Conservation (phyloP, 176 grass and related monocot genomes). For the Stipa capillata region DNA sequence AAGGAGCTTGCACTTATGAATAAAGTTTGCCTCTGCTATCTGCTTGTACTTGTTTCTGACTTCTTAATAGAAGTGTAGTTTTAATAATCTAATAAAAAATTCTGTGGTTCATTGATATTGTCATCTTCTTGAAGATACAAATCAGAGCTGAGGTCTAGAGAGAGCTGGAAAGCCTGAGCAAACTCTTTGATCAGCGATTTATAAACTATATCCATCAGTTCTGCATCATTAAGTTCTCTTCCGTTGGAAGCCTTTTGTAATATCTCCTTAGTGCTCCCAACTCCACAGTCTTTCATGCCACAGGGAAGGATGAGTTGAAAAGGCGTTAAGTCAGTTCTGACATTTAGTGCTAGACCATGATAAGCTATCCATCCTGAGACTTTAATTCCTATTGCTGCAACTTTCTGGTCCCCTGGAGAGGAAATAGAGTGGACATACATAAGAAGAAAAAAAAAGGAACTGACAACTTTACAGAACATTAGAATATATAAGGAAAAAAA, state of each 20-base stretch:
- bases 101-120: background rate
- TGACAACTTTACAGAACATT: background rate
- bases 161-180: slow-evolving; percentile 56
- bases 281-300: slow-evolving; percentile 38
- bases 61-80: background rate
- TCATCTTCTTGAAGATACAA: background rate
- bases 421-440: slow-evolving; percentile 2
- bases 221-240: slow-evolving; percentile 19
- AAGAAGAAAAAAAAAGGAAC: too few species aligned
- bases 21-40: background rate
- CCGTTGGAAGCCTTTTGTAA: background rate
- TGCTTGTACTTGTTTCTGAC: background rate
- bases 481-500: background rate
- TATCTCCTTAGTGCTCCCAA: slow-evolving; percentile 56
- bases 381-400: slow-evolving; percentile 70
- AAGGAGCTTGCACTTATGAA: background rate
- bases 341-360: slow-evolving; percentile 73
- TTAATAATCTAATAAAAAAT: background rate
- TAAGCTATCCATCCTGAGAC: slow-evolving; percentile 52
- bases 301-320: slow-evolving; percentile 62
- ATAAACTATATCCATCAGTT: slow-evolving; percentile 45
- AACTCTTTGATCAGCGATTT: slow-evolving; percentile 60
- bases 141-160: slow-evolving; percentile 19
- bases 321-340: slow-evolving; percentile 53
- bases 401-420: slow-evolving; percentile 51